Percentiles rank a stretch among this genome's conserved stretches.
Conservation (phyloP, 2,329 filamentous ascomycete genomes). For the Nigrospora osmanthi region DNA sequence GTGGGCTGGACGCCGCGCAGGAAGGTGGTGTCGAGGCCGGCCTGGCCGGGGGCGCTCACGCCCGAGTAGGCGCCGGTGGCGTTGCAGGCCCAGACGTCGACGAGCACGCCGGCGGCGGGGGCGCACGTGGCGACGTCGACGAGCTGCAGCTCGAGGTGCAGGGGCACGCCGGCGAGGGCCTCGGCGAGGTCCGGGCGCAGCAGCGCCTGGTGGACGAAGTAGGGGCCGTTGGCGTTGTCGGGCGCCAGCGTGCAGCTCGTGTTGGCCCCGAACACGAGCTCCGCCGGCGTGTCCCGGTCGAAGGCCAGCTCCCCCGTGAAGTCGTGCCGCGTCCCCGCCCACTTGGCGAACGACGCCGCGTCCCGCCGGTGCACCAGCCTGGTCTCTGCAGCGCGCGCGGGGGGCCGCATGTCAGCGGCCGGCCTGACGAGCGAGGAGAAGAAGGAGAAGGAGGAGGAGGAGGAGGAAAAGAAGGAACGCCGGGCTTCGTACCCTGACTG, state of each 20-base stretch:
- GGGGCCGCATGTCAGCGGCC: not conserved
- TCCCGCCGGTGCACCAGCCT: constrained; percentile 21
- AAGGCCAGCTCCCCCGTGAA: constrained; percentile 22
- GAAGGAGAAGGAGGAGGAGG: not conserved
- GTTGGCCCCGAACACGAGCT: constrained; percentile 29
- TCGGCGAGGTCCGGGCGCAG: constrained; percentile 32
- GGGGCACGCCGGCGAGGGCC: constrained; percentile 27
- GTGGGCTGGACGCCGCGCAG: constrained; percentile 39
- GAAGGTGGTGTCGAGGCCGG: constrained; percentile 32
- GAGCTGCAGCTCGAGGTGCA: constrained; percentile 35
- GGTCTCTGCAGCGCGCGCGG: constrained; percentile 11
- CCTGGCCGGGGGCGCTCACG: constrained; percentile 17
- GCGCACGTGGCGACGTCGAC: constrained; percentile 36
- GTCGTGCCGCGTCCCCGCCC: constrained; percentile 28
- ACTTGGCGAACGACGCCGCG: constrained; percentile 25
- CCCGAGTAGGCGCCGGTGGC: constrained; percentile 35
- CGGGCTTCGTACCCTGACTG: constrained; percentile 12
- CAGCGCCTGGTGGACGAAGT: constrained; percentile 34
- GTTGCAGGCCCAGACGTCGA: constrained; percentile 40
- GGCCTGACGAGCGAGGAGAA: too few species aligned
- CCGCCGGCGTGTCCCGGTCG: constrained; percentile 19
- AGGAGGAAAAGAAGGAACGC: too few species aligned
- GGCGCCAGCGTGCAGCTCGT: constrained; percentile 33
- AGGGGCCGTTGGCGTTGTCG: constrained; percentile 33
- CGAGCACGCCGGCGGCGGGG: constrained; percentile 24